Percentiles rank a stretch among this genome's conserved stretches.
Evolutionary conservation across 177 flowering plant genomes (phyloP).

Genomic region (Vitis hybrid): DNA sequence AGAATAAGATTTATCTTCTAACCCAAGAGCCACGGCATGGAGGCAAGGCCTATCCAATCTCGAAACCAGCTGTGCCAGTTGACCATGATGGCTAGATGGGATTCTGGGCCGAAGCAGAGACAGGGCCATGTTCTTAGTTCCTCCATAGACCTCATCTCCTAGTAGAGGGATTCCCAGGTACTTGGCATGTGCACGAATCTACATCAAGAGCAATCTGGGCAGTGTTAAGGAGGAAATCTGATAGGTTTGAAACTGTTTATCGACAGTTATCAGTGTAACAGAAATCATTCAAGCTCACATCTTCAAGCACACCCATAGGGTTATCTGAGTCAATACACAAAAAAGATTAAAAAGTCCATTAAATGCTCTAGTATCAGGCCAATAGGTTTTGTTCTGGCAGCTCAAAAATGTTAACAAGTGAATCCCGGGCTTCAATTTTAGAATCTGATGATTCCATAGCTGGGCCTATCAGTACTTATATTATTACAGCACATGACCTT

Average conservation of each 20-base stretch:
- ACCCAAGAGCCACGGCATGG: conserved; percentile 92
- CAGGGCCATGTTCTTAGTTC: conserved; percentile 73
- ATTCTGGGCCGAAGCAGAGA: conserved; percentile 64
- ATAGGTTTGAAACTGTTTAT: neutral
- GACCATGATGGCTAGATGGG: conserved; percentile 37
- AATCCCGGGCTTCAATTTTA: too few relatives aligned
- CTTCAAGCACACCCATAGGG: neutral
- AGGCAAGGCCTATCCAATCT: conserved; percentile 82
- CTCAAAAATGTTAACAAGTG: neutral
- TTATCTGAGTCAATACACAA: neutral
- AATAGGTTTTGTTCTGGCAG: neutral
- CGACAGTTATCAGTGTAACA: neutral
- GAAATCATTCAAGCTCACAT: too few relatives aligned
- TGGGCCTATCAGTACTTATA: too few relatives aligned
- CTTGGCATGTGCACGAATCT: conserved; percentile 98
- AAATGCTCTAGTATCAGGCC: neutral
- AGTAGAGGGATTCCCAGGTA: conserved; percentile 77
- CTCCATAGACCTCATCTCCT: conserved; percentile 97
- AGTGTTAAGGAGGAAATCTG: neutral
- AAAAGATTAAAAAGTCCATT: neutral
- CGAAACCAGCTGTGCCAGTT: conserved; percentile 47
- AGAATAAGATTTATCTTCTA: conserved; percentile 13
- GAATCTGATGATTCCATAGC: too few relatives aligned
- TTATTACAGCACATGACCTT: too few relatives aligned
- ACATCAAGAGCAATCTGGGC: conserved; percentile 10